Evolutionary conservation across 2,329 filamentous ascomycete genomes (phyloP).

Genomic region (Thelonectria blattea): DNA sequence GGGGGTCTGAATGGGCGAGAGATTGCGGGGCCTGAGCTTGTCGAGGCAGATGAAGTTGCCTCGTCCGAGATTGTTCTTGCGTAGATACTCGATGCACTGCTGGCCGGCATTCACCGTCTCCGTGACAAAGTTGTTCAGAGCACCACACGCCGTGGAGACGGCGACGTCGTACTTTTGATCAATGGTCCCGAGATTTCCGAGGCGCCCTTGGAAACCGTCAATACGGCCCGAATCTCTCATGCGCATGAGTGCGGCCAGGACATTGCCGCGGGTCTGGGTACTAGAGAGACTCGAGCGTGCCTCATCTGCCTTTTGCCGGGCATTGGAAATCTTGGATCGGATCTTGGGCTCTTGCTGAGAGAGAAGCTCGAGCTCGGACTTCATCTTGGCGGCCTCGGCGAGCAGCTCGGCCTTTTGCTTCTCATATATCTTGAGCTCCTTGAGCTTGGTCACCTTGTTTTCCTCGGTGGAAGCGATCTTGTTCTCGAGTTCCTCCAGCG

Average conservation of each 20-base stretch:
- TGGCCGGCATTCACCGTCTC: conserved; percentile 96
- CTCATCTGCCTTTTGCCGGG: conserved; percentile 94
- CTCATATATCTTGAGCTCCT: conserved; percentile 78
- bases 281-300: conserved; percentile 87
- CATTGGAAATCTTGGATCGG: conserved; percentile 83
- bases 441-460: conserved; percentile 71
- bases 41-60: conserved; percentile 98
- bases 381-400: conserved; percentile 74
- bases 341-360: conserved; percentile 80
- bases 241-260: conserved; percentile 89
- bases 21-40: conserved; percentile 78
- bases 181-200: conserved; percentile 93
- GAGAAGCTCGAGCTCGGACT: conserved; percentile 75
- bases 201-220: conserved; percentile 92
- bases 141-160: conserved; percentile 94
- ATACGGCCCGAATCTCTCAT: conserved; percentile 96
- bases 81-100: conserved; percentile 95
- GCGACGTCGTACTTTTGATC: conserved; percentile 94
- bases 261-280: conserved; percentile 91
- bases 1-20: conserved; percentile 83
- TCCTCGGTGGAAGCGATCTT: conserved; percentile 79
- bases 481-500: conserved; percentile 80
- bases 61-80: conserved; percentile 95
- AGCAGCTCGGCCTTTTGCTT: conserved; percentile 74
- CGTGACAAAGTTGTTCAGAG: conserved; percentile 94